Conservation (phyloP, 176 grass and related monocot genomes). For the Pharus latifolius region DNA sequence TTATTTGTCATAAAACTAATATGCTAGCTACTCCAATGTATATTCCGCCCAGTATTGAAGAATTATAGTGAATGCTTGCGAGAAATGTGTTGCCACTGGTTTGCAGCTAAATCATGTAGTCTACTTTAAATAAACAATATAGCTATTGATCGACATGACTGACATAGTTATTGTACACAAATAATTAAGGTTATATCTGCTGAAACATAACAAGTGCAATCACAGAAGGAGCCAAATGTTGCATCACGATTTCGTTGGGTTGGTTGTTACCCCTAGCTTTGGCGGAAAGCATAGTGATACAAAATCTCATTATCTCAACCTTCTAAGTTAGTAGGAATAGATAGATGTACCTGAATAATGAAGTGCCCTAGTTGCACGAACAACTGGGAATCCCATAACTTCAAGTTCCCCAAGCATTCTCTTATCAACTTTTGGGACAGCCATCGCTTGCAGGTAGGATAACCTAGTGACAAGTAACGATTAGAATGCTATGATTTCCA, state of each 20-base stretch:
- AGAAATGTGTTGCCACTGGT: neutral
- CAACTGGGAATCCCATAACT: slow-evolving; percentile 68
- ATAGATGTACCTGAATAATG: slow-evolving; percentile 60
- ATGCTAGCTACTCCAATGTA: neutral
- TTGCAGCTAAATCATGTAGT: neutral
- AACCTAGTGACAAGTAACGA: neutral
- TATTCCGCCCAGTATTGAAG: neutral
- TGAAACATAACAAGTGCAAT: neutral
- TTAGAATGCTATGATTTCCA: neutral
- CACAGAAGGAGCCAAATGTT: neutral
- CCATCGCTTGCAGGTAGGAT: slow-evolving; percentile 40
- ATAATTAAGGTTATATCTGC: neutral
- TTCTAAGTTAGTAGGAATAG: slow-evolving; percentile 10
- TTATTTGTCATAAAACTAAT: neutral
- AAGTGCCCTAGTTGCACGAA: slow-evolving; percentile 67
- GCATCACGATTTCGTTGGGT: neutral
- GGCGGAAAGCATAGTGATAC: neutral
- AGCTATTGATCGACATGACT: neutral
- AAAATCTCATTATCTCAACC: neutral
- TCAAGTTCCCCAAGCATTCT: slow-evolving; percentile 74
- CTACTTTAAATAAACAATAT: neutral
- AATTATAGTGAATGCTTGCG: slow-evolving; percentile 9
- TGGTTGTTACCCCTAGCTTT: neutral
- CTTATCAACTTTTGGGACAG: slow-evolving; percentile 57
- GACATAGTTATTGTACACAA: neutral